Percentiles rank a stretch among this genome's conserved stretches.
phyloP scores from a whole-genome alignment of 768 basidiomycete genomes.

The Heimioporus sp. region DNA sequence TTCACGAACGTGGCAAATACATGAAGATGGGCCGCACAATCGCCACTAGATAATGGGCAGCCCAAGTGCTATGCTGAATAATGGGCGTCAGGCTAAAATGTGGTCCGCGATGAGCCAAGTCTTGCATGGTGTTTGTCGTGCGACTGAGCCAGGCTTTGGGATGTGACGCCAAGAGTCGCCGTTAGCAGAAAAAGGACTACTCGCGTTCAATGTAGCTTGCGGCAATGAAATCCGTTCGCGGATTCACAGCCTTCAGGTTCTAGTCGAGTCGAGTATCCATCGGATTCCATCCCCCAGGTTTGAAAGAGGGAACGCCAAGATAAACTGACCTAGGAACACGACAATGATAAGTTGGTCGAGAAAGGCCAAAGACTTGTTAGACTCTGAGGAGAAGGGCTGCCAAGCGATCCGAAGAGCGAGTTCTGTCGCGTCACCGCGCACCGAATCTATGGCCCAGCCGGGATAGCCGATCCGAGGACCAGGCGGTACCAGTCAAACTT shows the following conservation, averaged over 20 bases:
- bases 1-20: neutral
- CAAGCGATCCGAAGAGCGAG: no score
- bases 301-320: neutral
- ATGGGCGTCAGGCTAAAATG: neutral
- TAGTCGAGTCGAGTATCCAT: neutral
- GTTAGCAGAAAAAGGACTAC: neutral
- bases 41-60: slow-evolving; percentile 12
- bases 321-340: neutral
- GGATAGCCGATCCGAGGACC: slow-evolving; percentile 1
- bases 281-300: neutral
- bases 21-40: slow-evolving; percentile 20
- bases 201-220: no score
- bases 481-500: neutral
- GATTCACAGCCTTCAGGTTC: slow-evolving; percentile 1
- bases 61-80: neutral
- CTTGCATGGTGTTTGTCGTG: neutral
- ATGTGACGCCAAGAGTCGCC: neutral
- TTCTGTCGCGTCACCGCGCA: no score
- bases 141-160: neutral
- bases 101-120: neutral
- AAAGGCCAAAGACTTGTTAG: neutral
- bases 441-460: no score
- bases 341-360: neutral
- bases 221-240: neutral
- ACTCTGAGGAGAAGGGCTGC: neutral